Percentiles rank a stretch among this genome's conserved stretches.
phyloP scores from a whole-genome alignment of 306 rosid genomes.

The Quercus berberidifolia region DNA sequence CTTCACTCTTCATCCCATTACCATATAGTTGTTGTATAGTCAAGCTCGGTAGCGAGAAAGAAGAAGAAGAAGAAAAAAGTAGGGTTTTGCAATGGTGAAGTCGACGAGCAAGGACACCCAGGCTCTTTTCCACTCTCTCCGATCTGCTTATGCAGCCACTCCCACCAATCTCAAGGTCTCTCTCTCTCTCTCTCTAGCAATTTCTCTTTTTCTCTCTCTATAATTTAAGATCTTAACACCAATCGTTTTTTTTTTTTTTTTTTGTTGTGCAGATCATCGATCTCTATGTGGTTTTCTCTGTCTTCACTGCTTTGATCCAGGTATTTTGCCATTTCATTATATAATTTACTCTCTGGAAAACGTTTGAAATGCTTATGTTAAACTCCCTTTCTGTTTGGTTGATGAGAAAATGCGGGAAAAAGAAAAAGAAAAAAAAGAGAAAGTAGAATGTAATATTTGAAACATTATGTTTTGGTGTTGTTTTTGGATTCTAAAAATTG shows the following conservation, averaged over 20 bases:
- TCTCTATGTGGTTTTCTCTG: slow-evolving; percentile 68
- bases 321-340: slow-evolving; percentile 17
- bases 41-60: not conserved
- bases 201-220: not conserved
- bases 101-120: slow-evolving; percentile 63
- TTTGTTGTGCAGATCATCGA: slow-evolving; percentile 67
- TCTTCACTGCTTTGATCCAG: slow-evolving; percentile 82
- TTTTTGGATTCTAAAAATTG: too few relatives aligned
- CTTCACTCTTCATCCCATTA: not conserved
- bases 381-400: not conserved
- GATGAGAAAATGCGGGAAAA: not conserved
- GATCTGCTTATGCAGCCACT: slow-evolving; percentile 80
- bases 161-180: slow-evolving; percentile 76
- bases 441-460: not conserved
- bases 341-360: not conserved
- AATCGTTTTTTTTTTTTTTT: not conserved
- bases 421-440: not conserved
- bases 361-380: too few relatives aligned
- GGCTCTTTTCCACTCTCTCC: slow-evolving; percentile 59
- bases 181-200: slow-evolving; percentile 6
- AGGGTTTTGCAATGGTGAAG: slow-evolving; percentile 28
- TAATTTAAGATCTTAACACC: slow-evolving; percentile 11
- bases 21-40: too few relatives aligned
- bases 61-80: not conserved
- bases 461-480: not conserved